Evolutionary conservation across 805 yeast genomes (phyloP).

Genomic region (Tetrapisispora namnaoensis): DNA sequence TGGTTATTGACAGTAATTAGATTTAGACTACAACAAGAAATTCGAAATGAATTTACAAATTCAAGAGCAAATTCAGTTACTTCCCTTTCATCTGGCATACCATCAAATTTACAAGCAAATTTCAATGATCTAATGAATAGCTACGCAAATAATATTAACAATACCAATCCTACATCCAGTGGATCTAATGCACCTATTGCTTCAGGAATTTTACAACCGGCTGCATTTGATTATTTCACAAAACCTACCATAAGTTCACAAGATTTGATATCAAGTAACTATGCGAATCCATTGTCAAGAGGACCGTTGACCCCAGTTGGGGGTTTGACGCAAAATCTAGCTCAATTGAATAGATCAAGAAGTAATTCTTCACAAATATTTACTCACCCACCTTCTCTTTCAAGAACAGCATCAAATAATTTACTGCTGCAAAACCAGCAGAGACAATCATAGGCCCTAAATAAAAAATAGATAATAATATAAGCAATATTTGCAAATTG

Average conservation of each 20-base stretch:
- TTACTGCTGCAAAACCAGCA: neutral
- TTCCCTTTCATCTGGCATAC: conserved; percentile 20
- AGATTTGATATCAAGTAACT: conserved; percentile 3
- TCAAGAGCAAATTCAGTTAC: conserved; percentile 18
- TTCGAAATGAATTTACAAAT: conserved; percentile 20
- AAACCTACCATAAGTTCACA: conserved; percentile 5
- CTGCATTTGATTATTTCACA: conserved; percentile 4
- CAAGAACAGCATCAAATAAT: conserved; percentile 16
- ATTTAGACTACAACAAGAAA: conserved; percentile 29
- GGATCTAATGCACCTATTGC: neutral
- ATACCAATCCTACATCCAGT: neutral
- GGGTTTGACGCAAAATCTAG: conserved; percentile 2
- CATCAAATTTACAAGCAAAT: conserved; percentile 6
- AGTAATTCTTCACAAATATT: conserved; percentile 18
- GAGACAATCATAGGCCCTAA: neutral
- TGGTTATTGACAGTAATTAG: conserved; percentile 32
- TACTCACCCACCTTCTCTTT: conserved; percentile 7
- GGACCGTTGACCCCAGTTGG: conserved; percentile 1
- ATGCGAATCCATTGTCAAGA: neutral
- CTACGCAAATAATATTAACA: neutral
- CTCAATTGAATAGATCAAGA: conserved; percentile 14
- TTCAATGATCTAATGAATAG: conserved; percentile 3
- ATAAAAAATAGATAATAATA: neutral
- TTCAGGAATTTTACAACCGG: conserved; percentile 5
- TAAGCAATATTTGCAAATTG: neutral